Evolutionary conservation across 805 yeast genomes (phyloP).

Genomic region (Candida pini): DNA sequence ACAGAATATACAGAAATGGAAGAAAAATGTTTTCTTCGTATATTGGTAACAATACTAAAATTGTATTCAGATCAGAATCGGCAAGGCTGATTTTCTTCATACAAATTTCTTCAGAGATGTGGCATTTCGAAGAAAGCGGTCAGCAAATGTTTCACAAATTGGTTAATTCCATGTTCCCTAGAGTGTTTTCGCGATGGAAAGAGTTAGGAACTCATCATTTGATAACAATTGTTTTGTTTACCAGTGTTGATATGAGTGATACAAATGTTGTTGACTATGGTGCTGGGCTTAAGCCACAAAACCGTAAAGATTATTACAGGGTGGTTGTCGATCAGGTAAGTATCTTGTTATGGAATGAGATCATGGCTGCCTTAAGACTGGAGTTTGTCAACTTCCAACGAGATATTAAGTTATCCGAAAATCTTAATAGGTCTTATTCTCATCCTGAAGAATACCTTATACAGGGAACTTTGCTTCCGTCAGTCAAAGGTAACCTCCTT

Average conservation of each 20-base stretch:
- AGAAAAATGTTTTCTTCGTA: slow-evolving; percentile 68
- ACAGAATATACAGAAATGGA: slow-evolving; percentile 62
- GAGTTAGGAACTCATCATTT: slow-evolving; percentile 84
- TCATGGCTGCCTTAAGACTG: slow-evolving; percentile 77
- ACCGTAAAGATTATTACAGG: slow-evolving; percentile 74
- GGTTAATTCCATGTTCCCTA: slow-evolving; percentile 88
- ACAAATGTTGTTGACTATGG: slow-evolving; percentile 35
- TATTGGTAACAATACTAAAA: slow-evolving; percentile 65
- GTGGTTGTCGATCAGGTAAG: slow-evolving; percentile 95
- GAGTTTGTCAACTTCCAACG: slow-evolving; percentile 81
- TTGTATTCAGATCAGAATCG: slow-evolving; percentile 87
- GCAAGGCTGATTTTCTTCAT: slow-evolving; percentile 78
- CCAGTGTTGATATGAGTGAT: slow-evolving; percentile 60
- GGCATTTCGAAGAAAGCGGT: slow-evolving; percentile 96
- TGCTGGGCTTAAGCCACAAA: slow-evolving; percentile 64
- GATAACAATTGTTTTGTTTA: slow-evolving; percentile 82
- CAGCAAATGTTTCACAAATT: slow-evolving; percentile 90
- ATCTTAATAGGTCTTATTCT: slow-evolving; percentile 29
- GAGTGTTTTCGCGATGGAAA: slow-evolving; percentile 82
- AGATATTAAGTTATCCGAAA: slow-evolving; percentile 54
- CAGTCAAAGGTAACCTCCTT: slow-evolving; percentile 82
- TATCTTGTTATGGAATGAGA: slow-evolving; percentile 82
- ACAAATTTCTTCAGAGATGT: slow-evolving; percentile 93
- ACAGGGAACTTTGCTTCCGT: slow-evolving; percentile 68
- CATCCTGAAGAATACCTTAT: slow-evolving; percentile 34